Percentiles rank a stretch among this genome's conserved stretches.
These are phyloP conservation scores for Emericellopsis cladophorae DNA, from an alignment of 2,329 filamentous ascomycete genomes.

Conservation along the genomic window DNA sequence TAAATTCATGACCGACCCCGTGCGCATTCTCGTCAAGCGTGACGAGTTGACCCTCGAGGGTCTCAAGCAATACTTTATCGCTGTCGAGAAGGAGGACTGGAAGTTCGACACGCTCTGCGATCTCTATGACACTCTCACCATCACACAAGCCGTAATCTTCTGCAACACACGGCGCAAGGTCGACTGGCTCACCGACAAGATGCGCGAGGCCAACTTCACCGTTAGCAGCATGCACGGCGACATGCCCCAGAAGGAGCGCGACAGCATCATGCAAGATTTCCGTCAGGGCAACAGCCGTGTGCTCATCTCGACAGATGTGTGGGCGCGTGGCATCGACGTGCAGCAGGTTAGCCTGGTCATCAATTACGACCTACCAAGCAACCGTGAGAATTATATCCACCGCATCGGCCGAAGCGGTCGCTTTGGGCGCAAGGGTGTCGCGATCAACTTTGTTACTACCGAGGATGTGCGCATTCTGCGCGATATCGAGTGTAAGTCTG, in stretches of 20 bases:
- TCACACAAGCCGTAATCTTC: conserved; percentile 98
- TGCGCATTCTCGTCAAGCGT: conserved; percentile 94
- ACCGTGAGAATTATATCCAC: conserved; percentile 99
- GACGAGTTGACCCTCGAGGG: conserved; percentile 96
- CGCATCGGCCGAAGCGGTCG: conserved; percentile 90
- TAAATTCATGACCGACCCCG: conserved; percentile 98
- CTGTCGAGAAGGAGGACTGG: conserved; percentile 99
- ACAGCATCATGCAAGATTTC: conserved; percentile 99
- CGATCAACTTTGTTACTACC: conserved; percentile 98
- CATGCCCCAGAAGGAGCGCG: conserved; percentile 96
- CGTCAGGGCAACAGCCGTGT: conserved; percentile 92
- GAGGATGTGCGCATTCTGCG: conserved; percentile 95
- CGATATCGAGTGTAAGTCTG: conserved; percentile 75
- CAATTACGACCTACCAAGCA: conserved; percentile 96
- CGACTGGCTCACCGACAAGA: conserved; percentile 98
- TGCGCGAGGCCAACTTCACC: conserved; percentile 97
- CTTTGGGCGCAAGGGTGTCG: conserved; percentile 96
- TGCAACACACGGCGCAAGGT: conserved; percentile 99
- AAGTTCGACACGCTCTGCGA: conserved; percentile 98
- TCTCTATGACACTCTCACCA: conserved; percentile 95
- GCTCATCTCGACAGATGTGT: conserved; percentile 93
- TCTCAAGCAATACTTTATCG: conserved; percentile 98
- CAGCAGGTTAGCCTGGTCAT: conserved; percentile 97
- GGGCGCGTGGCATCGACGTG: conserved; percentile 96
- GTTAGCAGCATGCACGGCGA: conserved; percentile 98